A percentile compares a stretch with the other conserved stretches of the same genome.
Conservation (phyloP, 108 stramenopile species). For the Chaetoceros muelleri region DNA sequence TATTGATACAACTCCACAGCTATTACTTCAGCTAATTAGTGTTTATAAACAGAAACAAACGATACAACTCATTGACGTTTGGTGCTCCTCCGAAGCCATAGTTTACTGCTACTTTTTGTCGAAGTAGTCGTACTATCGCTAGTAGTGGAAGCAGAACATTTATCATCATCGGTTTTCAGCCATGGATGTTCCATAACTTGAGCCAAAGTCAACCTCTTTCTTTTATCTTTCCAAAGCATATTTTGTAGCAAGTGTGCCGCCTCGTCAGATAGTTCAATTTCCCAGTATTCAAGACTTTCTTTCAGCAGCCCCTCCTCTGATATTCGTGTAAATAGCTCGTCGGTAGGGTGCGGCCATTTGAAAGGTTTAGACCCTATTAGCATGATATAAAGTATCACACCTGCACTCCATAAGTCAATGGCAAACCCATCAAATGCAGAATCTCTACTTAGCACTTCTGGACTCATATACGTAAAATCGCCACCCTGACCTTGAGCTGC, state of each 20-base stretch:
- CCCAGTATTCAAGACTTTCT: conserved; percentile 41
- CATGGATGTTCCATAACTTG: conserved; percentile 58
- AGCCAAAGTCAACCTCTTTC: conserved; percentile 44
- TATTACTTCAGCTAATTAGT: too few relatives aligned
- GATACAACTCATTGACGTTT: too few relatives aligned
- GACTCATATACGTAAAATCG: conserved; percentile 73
- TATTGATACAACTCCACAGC: too few relatives aligned
- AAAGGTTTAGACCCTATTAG: conserved; percentile 75
- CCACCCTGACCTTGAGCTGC: conserved; percentile 56
- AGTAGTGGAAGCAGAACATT: too few relatives aligned
- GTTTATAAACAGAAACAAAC: too few relatives aligned
- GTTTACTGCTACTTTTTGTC: too few relatives aligned
- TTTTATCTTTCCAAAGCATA: conserved; percentile 56
- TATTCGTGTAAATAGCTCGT: conserved; percentile 61
- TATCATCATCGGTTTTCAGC: too few relatives aligned
- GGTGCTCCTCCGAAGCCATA: too few relatives aligned
- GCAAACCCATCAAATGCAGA: conserved; percentile 65
- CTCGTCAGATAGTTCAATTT: conserved; percentile 25
- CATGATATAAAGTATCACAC: conserved; percentile 81
- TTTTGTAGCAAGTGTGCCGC: conserved; percentile 44
- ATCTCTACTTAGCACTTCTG: conserved; percentile 39
- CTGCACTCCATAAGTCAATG: conserved; percentile 82
- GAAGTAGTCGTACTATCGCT: too few relatives aligned
- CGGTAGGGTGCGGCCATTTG: conserved; percentile 36
- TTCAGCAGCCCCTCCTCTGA: conserved; percentile 18